These are phyloP conservation scores for Naganishia friedmannii DNA, from an alignment of 768 basidiomycete genomes.

Conservation along the genomic window DNA sequence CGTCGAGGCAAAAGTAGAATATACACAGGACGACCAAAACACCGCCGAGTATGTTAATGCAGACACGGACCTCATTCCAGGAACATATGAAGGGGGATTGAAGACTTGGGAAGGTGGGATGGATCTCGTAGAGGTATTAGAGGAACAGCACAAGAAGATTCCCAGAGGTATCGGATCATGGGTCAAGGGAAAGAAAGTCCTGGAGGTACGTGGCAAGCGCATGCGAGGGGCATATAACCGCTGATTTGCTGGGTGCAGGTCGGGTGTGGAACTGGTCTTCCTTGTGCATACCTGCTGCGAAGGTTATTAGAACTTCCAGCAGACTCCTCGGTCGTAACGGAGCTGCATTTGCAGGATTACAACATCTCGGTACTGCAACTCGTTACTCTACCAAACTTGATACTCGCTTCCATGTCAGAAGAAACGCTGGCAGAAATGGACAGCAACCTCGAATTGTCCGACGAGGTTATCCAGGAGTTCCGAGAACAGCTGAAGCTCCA, in stretches of 20 bases:
- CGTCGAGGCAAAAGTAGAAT: slow-evolving; percentile 26
- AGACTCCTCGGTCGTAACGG: slow-evolving; percentile 37
- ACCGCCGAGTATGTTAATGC: slow-evolving; percentile 68
- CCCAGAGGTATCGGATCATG: slow-evolving; percentile 37
- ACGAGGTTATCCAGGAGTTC: slow-evolving; percentile 67
- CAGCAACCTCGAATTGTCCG: slow-evolving; percentile 59
- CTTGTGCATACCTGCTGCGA: slow-evolving; percentile 70
- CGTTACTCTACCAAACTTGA: slow-evolving; percentile 53
- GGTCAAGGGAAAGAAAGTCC: slow-evolving; percentile 59
- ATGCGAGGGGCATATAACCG: neutral
- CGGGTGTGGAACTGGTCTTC: slow-evolving; percentile 89
- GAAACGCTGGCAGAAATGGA: slow-evolving; percentile 35
- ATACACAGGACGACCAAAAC: slow-evolving; percentile 33
- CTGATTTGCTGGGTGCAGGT: slow-evolving; percentile 57
- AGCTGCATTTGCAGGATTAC: slow-evolving; percentile 83
- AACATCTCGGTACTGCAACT: slow-evolving; percentile 76
- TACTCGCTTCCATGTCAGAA: slow-evolving; percentile 46
- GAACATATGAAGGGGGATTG: slow-evolving; percentile 90
- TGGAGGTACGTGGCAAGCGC: slow-evolving; percentile 65
- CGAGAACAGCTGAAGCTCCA: slow-evolving; percentile 59
- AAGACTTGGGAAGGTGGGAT: slow-evolving; percentile 98
- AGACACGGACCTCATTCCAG: slow-evolving; percentile 83
- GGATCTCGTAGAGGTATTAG: slow-evolving; percentile 69
- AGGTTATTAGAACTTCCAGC: slow-evolving; percentile 53
- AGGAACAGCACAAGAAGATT: slow-evolving; percentile 39